Percentiles rank a stretch among this genome's conserved stretches.
These are phyloP conservation scores for Ambrosiella beaveri DNA, from an alignment of 2,329 filamentous ascomycete species.

Conservation along the genomic window DNA sequence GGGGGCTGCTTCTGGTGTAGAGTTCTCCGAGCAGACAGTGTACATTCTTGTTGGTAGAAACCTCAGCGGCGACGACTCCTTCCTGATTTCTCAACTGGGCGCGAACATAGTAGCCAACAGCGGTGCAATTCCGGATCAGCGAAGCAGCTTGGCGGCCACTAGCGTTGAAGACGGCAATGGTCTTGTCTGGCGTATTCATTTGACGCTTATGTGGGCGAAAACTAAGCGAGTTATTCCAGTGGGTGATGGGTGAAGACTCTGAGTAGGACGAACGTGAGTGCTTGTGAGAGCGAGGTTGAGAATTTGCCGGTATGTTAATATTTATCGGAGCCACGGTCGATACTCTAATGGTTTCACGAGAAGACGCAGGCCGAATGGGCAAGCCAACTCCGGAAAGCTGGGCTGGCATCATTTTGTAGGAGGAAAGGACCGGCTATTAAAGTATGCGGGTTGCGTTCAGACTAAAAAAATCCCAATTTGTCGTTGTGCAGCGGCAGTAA, in stretches of 20 bases:
- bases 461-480: neutral
- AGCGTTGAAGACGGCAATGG: constrained; percentile 87
- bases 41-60: constrained; percentile 62
- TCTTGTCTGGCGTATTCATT: constrained; percentile 50
- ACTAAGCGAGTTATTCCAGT: constrained; percentile 42
- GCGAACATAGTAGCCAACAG: constrained; percentile 82
- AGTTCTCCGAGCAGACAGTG: constrained; percentile 47
- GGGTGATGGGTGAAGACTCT: constrained; percentile 38
- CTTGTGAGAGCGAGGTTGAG: constrained; percentile 29
- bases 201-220: constrained; percentile 42
- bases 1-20: constrained; percentile 34
- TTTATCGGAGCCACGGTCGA: constrained; percentile 9
- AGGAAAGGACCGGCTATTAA: neutral
- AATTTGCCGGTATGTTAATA: constrained; percentile 7
- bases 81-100: constrained; percentile 80
- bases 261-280: constrained; percentile 46
- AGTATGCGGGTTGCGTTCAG: neutral
- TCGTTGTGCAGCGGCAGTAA: neutral
- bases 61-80: constrained; percentile 75
- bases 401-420: constrained; percentile 18
- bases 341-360: constrained; percentile 15
- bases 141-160: constrained; percentile 91
- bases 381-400: constrained; percentile 20
- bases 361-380: constrained; percentile 21
- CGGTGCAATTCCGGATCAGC: constrained; percentile 81